Evolutionary conservation across 495 filamentous ascomycete genomes (phyloP), one percentile per base, ranked within the genome.

Genomic region (Melanomma pulvis-pyrius): DNA sequence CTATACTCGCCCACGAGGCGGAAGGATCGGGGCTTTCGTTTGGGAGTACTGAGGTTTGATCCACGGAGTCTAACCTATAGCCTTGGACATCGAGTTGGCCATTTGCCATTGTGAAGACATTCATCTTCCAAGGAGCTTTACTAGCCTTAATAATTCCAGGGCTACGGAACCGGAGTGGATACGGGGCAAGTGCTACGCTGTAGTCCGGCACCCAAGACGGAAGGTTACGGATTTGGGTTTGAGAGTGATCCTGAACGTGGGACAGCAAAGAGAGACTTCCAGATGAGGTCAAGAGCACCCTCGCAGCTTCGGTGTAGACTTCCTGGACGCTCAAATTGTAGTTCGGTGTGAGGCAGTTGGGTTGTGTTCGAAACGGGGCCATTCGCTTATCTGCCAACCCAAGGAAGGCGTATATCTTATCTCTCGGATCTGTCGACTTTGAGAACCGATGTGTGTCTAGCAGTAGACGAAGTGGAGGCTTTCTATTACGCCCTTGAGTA

Each of bases 131-230:
- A 5, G 48, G 47, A 28, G 47, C 36, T 7, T 57, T 61, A 22
- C 24, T 22, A 9, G 67, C 67, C 28, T 50, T 60, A 54, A 61
- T 60, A 12, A 41, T 17, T 6, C 32, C 34, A 21, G 55, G 47
- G 2, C 61, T 50, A 1, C 67, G 61, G 30, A 51, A 65, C 15
- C 49, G 56, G 8, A 70, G 56, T 24, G 62, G 57, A 53, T 62
- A 70, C 11, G 61, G 62, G 41, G 57, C 29, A 11, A 67, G 46
- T 0, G 32, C 30, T 9, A 65, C 64, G 32, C 39, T 58, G 51
- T 58, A 63, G 30, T 71, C 68, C 17, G 68, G 68, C 4, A 71
- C 68, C 68, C 68, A 71, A 19, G 63, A 66, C n/a, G 68, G 68
- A n/a, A 71, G 58, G 29, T 59, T 54, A 6, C 59, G 57, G 1